Evolutionary conservation across 2,329 filamentous ascomycete species (phyloP), one percentile per base, ranked within the genome.

Genomic region (Aspergillus amoenus): DNA sequence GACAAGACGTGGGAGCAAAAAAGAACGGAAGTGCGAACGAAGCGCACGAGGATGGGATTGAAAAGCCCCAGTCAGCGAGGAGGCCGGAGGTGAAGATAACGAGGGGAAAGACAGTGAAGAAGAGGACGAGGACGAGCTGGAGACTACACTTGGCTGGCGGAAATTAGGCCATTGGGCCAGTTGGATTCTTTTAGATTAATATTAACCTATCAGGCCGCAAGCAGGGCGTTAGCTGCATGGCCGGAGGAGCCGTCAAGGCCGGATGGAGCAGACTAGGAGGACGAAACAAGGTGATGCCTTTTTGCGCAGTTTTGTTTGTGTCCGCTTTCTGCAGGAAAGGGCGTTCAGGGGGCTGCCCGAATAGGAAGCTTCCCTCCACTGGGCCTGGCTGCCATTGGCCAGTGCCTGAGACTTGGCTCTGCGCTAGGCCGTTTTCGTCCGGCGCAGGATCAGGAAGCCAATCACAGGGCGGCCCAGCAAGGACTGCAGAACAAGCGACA

Each of bases 21-120:
- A 70, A 45, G 69, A 70, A 61, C 61, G 69, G 64, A 68, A 56
- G 64, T 68, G 70, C 68, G 60, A 66, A 48, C 44, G 21, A 61
- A 46, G 52, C 65, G 64, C 69, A 71, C 68, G 61, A 59, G 57
- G 61, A 57, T 53, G 57, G 45, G 40, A 45, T 43, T 48, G 44
- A 43, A 55, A 57, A 32, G 57, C 48, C 57, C 57, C 61, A 57
- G 55, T 55, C 59, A 56, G 24, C 34, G 47, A 50, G 47, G 41
- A 15, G 27, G 22, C 13, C n/a, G 43, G 43, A 45, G 43, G 24
- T n/a, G 43, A 45, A 45, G 43, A 45, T 13, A 24, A 24, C 8
- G 43, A 24, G 15, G 17, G 17, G 17, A 22, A 13, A 13, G 17
- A 30, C 27, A 30, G 27, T 30, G 22, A 8, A 27, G 43, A 44